phyloP scores from a whole-genome alignment of 2,329 filamentous ascomycete genomes.

The Claviceps purpurea region DNA sequence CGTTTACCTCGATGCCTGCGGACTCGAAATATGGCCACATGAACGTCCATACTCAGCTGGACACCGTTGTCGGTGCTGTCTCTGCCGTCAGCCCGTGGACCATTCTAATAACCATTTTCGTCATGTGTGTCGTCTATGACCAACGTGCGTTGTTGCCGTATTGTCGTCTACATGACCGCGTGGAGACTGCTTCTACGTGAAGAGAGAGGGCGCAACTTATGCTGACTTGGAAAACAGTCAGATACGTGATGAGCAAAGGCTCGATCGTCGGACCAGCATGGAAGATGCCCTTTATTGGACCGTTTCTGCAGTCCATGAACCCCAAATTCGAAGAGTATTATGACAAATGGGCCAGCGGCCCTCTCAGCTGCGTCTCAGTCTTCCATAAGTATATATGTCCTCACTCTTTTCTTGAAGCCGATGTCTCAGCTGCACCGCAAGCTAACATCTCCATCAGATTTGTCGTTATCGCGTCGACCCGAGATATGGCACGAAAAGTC shows the following conservation, averaged over 20 bases:
- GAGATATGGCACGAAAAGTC: conserved; percentile 91
- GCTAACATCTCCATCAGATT: conserved; percentile 43
- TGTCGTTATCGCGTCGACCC: conserved; percentile 88
- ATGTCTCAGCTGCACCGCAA: neutral
- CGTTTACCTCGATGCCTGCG: conserved; percentile 56
- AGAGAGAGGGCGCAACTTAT: neutral
- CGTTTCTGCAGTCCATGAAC: conserved; percentile 82
- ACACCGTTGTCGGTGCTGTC: conserved; percentile 39
- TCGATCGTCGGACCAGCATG: conserved; percentile 59
- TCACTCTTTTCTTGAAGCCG: neutral
- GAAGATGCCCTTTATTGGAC: conserved; percentile 85
- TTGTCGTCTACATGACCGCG: neutral
- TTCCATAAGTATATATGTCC: conserved; percentile 75
- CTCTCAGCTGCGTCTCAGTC: conserved; percentile 91
- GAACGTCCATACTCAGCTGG: conserved; percentile 41
- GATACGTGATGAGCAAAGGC: conserved; percentile 63
- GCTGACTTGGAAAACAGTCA: conserved; percentile 36
- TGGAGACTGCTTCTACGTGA: neutral
- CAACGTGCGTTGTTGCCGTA: conserved; percentile 41
- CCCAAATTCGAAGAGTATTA: conserved; percentile 87
- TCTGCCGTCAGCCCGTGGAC: conserved; percentile 47
- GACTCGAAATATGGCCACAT: conserved; percentile 39
- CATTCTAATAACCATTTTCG: conserved; percentile 55
- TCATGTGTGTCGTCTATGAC: conserved; percentile 68
- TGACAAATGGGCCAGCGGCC: conserved; percentile 81